Base-by-base conservation (phyloP, 2,329 filamentous ascomycete species). In the Malbranchea zuffiana region DNA sequence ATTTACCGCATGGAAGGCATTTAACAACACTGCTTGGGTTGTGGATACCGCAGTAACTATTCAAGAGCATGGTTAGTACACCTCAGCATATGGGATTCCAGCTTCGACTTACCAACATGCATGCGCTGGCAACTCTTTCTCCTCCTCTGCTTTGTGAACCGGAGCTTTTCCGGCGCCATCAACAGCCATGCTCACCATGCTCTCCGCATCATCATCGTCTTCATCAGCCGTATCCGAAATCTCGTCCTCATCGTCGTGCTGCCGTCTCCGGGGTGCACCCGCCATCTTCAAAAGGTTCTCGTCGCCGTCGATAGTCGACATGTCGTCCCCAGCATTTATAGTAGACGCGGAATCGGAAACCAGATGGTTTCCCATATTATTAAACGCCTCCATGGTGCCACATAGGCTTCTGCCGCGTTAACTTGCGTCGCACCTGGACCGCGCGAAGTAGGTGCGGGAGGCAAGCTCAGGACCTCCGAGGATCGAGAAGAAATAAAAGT, bases 1-100 rank as follows among this genome's bases (percentile, higher is more conserved):
- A 98, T 59, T 96, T 98, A 67, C 76, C 88, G 68, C 90, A 98
- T 43, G 80, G 74, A 43, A 98, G 71, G 56, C 90, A 98, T 65
- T 95, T 96, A 51, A 98, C 90, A 40, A 98, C 92, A 47, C 82
- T 90, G 56, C 82, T 81, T 2, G 90, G 81, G 41, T 92, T 40
- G 16, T 40, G 37, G 26, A 40, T 35, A 10, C 37, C 31, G 15
- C 37, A 43, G 28, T 41, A 37, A 12, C 33, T 41, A 16, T 3
- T 11, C 29, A 17, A n/a, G 11, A 18, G 12, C 6, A 6, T 8
- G 18, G 10, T 41, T 25, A 41, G 34, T 10, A n/a, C 25, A 5
- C 4, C 20, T 12, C 6, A 26, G 24, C 4, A n/a, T 11, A 23
- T 15, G 13, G n/a, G 7, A n/a, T 6, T 20, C 15, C 10, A 24